Conservation (phyloP, 805 yeast species). For the Ogataea pignaliae region DNA sequence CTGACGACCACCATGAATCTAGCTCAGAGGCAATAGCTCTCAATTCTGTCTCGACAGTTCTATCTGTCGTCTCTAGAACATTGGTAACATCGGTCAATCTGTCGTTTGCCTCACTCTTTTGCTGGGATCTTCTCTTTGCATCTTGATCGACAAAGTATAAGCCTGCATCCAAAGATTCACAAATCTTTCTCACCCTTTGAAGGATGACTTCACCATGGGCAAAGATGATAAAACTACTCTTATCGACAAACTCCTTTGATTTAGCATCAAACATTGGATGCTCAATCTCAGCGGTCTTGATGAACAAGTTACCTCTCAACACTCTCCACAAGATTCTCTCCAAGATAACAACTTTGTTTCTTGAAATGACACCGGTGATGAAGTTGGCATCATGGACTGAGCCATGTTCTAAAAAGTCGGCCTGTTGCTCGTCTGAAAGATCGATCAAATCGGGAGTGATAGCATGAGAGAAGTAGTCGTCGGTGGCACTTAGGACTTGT, state of each 20-base stretch:
- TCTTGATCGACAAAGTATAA: constrained; percentile 57
- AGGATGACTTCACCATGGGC: constrained; percentile 82
- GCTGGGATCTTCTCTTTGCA: constrained; percentile 32
- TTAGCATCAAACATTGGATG: constrained; percentile 64
- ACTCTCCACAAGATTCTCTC: constrained; percentile 90
- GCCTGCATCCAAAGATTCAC: constrained; percentile 86
- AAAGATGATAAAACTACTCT: constrained; percentile 82
- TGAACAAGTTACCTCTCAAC: constrained; percentile 84
- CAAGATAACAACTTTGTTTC: constrained; percentile 63
- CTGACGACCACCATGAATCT: constrained; percentile 50
- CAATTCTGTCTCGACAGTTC: constrained; percentile 60
- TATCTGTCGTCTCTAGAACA: constrained; percentile 44
- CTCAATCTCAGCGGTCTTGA: constrained; percentile 67
- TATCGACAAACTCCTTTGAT: constrained; percentile 53
- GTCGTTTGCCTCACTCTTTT: constrained; percentile 40
- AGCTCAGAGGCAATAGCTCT: constrained; percentile 60
- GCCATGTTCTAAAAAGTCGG: constrained; percentile 36
- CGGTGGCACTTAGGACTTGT: constrained; percentile 50
- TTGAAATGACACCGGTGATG: constrained; percentile 77
- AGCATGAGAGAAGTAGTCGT: constrained; percentile 38
- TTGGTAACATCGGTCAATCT: constrained; percentile 50
- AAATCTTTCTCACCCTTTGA: constrained; percentile 70
- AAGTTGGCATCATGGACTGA: constrained; percentile 39
- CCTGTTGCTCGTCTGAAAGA: constrained; percentile 28
- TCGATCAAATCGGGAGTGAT: constrained; percentile 25